Percentiles rank a stretch among this genome's conserved stretches.
phyloP scores from a whole-genome alignment of 148 eudicot genomes.

The Persicaria tinctoria region DNA sequence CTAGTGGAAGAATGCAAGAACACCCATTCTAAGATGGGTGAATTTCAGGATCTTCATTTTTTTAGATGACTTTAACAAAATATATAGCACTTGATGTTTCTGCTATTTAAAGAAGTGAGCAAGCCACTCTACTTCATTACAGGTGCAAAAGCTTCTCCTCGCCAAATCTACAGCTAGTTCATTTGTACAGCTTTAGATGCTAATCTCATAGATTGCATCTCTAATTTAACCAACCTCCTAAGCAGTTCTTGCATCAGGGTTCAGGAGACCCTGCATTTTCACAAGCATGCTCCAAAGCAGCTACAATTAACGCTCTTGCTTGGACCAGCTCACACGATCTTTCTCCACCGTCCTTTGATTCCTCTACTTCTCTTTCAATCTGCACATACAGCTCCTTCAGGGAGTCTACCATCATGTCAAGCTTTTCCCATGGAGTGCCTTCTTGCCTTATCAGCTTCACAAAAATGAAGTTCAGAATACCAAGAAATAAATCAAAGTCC shows the following conservation, averaged over 20 bases:
- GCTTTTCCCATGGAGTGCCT: constrained; percentile 33
- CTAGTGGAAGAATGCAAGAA: too few relatives aligned
- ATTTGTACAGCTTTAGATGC: background rate
- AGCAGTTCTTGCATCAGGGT: background rate
- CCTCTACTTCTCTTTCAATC: constrained; percentile 42
- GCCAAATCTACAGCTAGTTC: background rate
- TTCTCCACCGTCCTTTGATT: constrained; percentile 25
- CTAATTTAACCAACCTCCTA: background rate
- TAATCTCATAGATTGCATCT: background rate
- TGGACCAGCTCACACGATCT: constrained; percentile 30
- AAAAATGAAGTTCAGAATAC: constrained; percentile 53
- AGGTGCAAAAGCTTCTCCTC: background rate
- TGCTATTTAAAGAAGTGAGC: background rate
- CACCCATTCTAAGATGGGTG: too few relatives aligned
- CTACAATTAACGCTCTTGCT: constrained; percentile 52
- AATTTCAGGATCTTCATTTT: background rate
- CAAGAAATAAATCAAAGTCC: constrained; percentile 49
- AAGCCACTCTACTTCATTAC: background rate
- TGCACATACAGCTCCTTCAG: constrained; percentile 40
- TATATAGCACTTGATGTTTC: background rate
- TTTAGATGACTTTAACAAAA: background rate
- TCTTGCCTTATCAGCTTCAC: constrained; percentile 35
- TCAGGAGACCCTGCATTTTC: constrained; percentile 16
- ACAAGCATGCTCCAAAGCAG: constrained; percentile 40
- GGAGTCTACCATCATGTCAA: constrained; percentile 33